Conservation (phyloP, 495 filamentous ascomycete species). For the Penicillium roqueforti region DNA sequence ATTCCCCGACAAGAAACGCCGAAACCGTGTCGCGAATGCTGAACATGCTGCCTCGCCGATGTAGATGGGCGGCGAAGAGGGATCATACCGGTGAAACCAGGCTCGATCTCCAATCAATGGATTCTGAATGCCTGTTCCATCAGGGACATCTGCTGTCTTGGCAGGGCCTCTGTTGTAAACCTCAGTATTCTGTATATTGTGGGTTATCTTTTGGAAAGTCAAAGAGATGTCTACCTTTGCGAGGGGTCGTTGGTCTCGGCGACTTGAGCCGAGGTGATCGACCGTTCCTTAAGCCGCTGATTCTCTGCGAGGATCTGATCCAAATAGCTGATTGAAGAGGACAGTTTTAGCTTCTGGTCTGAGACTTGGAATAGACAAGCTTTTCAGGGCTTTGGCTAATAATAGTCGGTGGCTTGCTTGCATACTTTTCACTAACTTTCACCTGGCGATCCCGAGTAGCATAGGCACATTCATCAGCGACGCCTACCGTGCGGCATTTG, state of each 20-base stretch:
- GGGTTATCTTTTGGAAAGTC: background rate
- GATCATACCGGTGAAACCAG: conserved; percentile 44
- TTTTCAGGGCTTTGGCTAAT: background rate
- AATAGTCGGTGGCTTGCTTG: background rate
- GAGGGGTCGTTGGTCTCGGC: conserved; percentile 24
- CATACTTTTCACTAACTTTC: conserved; percentile 44
- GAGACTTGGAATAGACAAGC: background rate
- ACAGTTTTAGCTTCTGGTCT: conserved; percentile 1
- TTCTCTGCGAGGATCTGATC: conserved; percentile 37
- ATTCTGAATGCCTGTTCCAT: conserved; percentile 37
- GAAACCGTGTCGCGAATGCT: conserved; percentile 45
- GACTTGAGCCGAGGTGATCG: conserved; percentile 28
- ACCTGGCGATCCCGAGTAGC: conserved; percentile 40
- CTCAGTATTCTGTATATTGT: conserved; percentile 2
- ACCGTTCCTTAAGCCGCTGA: conserved; percentile 37
- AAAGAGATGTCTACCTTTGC: conserved; percentile 13
- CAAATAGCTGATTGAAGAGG: conserved; percentile 26
- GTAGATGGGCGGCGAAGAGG: conserved; percentile 43
- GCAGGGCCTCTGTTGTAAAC: conserved; percentile 16
- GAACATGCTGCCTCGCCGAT: conserved; percentile 46
- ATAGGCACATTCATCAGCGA: conserved; percentile 39
- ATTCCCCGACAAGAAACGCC: conserved; percentile 38
- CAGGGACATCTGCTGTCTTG: conserved; percentile 22
- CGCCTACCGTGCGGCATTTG: conserved; percentile 37
- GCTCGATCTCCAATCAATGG: conserved; percentile 41